Base-by-base conservation (phyloP, 768 basidiomycete species). In the Leccinum aurantiacum region DNA sequence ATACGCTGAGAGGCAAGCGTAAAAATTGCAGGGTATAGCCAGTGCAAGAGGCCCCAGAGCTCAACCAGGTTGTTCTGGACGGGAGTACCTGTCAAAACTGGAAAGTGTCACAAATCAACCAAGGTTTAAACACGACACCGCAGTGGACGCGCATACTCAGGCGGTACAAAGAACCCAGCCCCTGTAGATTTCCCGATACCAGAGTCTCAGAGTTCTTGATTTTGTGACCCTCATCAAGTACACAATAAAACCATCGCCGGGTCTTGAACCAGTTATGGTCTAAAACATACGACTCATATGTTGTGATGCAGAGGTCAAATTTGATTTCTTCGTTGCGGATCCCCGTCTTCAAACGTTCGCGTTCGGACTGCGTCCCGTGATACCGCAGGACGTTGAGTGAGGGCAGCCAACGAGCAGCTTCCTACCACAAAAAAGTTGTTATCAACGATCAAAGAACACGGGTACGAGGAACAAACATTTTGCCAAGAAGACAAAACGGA, bases 51-150 rank as follows among this genome's bases (percentile, higher is more conserved):
- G 24, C 77, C 67, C 85, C 83, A 84, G 15, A 87, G 75, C 66
- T 87, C 85, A 19, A 78, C 69, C 11, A 87, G 69, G 61, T 87
- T 83, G 63, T 87, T 87, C 65, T 90, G 89, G 0, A 91, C 79
- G 0, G 89, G 89, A 0, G 89, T 91, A 24, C 89, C 89, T 0
- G 87, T 89, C 59, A 91, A 74, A 60, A 91, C 84, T 85, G 17
- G 37, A 22, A 5, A 15, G 33, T 27, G 17, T 31, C 15, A 13
- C 8, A 14, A 35, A 22, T 65, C 19, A 54, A 44, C 4, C 56
- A 17, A 60, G 24, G 6, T 10, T 15, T 1, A 7, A 59, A 48
- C 29, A 7, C 13, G 11, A 46, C 15, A 38, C 14, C 48, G 48
- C 14, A n/a, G 7, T 17, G 17, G 27, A 38, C 15, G 11, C 1